Percentiles rank a stretch among this genome's conserved stretches.
Conservation (phyloP, 495 filamentous ascomycete genomes). For the Bathelium albidoporum region DNA sequence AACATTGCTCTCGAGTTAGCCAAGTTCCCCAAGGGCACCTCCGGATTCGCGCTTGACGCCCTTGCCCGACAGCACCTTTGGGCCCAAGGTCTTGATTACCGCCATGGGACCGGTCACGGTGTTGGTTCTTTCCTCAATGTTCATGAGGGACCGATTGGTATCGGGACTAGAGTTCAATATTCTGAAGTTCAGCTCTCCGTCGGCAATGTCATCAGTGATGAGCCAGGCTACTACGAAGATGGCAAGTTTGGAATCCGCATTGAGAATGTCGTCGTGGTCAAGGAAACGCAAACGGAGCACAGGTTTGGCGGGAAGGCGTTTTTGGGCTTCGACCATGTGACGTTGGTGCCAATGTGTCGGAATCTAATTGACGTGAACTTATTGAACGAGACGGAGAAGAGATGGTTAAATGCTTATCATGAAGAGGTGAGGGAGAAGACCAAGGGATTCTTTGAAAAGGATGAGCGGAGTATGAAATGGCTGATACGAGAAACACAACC, state of each 20-base stretch:
- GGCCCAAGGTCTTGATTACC: constrained; percentile 85
- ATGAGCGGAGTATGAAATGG: constrained; percentile 61
- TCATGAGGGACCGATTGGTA: constrained; percentile 94
- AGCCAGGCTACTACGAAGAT: constrained; percentile 98
- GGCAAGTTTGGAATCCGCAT: constrained; percentile 96
- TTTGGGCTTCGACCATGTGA: constrained; percentile 92
- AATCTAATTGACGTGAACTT: constrained; percentile 73
- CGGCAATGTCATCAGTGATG: constrained; percentile 92
- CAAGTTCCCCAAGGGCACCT: constrained; percentile 91
- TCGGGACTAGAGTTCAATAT: constrained; percentile 84
- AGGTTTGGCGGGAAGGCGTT: constrained; percentile 89
- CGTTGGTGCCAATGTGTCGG: constrained; percentile 87
- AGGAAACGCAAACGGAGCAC: constrained; percentile 74
- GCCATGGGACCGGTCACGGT: constrained; percentile 95
- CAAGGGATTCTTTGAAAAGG: constrained; percentile 64
- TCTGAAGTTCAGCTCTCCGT: constrained; percentile 78
- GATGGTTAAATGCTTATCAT: constrained; percentile 84
- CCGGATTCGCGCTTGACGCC: constrained; percentile 80
- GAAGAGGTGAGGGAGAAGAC: constrained; percentile 74
- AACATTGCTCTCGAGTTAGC: constrained; percentile 80
- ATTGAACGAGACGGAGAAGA: constrained; percentile 64
- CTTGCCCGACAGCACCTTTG: constrained; percentile 88
- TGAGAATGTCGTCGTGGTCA: constrained; percentile 85
- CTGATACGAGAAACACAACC: constrained; percentile 71
- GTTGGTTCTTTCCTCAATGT: constrained; percentile 92